Percentiles rank a stretch among this genome's conserved stretches.
phyloP scores from a whole-genome alignment of 768 basidiomycete species.

The Boletus reticuloceps region DNA sequence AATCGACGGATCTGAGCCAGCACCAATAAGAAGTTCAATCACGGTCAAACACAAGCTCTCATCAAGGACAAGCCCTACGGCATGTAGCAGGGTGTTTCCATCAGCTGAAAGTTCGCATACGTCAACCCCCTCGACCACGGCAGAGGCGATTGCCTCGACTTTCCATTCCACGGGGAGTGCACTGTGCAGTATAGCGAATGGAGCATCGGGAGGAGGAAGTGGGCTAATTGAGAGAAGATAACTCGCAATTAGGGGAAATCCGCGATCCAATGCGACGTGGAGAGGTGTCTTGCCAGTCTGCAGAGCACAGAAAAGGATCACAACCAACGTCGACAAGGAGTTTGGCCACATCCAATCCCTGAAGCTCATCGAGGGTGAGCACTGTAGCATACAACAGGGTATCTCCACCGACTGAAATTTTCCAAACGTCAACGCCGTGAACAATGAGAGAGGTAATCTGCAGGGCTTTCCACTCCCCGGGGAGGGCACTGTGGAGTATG shows the following conservation, averaged over 20 bases:
- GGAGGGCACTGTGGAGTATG: not conserved
- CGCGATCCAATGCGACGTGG: conserved; percentile 1
- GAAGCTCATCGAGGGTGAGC: no score
- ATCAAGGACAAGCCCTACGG: no score
- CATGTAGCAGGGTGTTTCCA: not conserved
- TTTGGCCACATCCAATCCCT: not conserved
- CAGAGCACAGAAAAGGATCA: not conserved
- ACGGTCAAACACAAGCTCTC: no score
- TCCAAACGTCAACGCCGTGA: not conserved
- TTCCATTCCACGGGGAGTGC: not conserved
- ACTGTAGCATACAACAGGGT: not conserved
- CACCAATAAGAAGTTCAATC: not conserved
- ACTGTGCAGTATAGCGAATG: not conserved
- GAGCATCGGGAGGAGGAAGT: not conserved
- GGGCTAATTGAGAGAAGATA: not conserved
- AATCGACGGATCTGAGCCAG: conserved; percentile 2
- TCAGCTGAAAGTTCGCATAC: fast-evolving
- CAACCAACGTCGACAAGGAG: conserved; percentile 7
- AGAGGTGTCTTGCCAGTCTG: not conserved
- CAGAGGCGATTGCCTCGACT: not conserved
- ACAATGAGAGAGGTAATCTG: not conserved
- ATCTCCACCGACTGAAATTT: not conserved
- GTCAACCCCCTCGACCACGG: not conserved
- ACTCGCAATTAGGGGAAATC: not conserved
- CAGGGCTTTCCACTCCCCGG: not conserved